Base-by-base conservation (phyloP, 2,329 filamentous ascomycete genomes). In the Fusarium xyrophilum region DNA sequence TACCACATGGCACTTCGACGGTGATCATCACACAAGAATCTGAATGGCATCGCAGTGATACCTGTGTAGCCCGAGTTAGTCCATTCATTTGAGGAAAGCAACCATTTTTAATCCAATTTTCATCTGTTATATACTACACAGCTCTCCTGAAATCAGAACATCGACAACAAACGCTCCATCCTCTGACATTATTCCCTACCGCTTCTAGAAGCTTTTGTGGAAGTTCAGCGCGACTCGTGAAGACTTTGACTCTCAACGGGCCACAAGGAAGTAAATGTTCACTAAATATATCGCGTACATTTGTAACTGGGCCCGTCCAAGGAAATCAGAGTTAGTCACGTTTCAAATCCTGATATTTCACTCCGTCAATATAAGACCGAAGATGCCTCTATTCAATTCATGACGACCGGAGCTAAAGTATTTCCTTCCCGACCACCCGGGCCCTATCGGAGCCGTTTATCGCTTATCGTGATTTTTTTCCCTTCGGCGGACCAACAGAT, bases 1-100 rank as follows among this genome's bases (percentile, higher is more conserved):
- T 72, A 56, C 71, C 69, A 73, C 71, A 72, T 73, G 71, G 71
- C 71, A 65, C 65, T 67, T 63, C 60, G 39, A 40, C 59, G 62
- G 57, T 64, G 61, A 43, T 60, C 47, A 36, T 59, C 46, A 35
- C 30, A 35, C 17, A n/a, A 36, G 17, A 25, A 36, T 33, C 40
- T n/a, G 12, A 11, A 46, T 46, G n/a, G 19, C 13, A 53, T 53
- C 15, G 8, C n/a, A 25, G 27, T 11, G 15, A 44, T 44, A 11
- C 21, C 36, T 23, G 11, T 14, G 27, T 27, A 27, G 23, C 40
- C 12, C 10, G 25, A 40, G 25, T 44, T 43, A n/a, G 17, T 50
- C 17, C 15, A 50, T 6, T 10, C 30, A 35, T 35, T n/a, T 15
- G 12, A 25, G 12, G 8, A 33, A 50, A 35, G 17, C 30, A 13